Percentiles rank a stretch among this genome's conserved stretches.
Evolutionary conservation across 2,329 filamentous ascomycete genomes (phyloP).

Genomic region (Alternaria novae-zelandiae): DNA sequence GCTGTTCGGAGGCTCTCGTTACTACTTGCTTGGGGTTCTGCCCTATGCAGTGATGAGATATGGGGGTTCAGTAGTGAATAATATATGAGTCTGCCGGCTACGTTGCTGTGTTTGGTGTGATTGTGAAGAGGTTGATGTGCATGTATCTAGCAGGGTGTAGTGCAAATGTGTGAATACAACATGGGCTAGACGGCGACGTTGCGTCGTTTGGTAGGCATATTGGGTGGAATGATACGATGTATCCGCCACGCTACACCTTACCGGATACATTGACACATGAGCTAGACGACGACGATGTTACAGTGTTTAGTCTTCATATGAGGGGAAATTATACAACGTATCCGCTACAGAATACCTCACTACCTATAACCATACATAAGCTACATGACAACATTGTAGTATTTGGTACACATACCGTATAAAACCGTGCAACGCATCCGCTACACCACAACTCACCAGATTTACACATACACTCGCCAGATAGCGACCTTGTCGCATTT

Average conservation of each 20-base stretch:
- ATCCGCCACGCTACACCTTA: not conserved
- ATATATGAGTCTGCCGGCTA: not conserved
- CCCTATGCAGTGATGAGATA: not conserved
- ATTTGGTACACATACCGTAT: accelerated
- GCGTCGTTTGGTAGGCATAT: not conserved
- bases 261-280: not conserved
- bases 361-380: accelerated
- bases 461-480: no score
- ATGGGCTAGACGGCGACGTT: not conserved
- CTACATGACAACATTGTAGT: no score
- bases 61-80: not conserved
- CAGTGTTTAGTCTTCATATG: accelerated
- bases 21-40: not conserved
- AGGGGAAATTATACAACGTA: no score
- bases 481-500: accelerated
- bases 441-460: no score
- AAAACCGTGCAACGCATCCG: no score
- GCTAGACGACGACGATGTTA: not conserved
- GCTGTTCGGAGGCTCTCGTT: not conserved
- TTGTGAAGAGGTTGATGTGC: not conserved
- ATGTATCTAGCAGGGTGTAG: not conserved
- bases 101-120: not conserved
- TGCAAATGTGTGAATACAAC: not conserved
- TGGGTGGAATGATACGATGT: accelerated
- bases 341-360: no score